Evolutionary conservation across 352 stramenopile genomes (phyloP), one percentile per base, ranked within the genome.

Genomic region (Globisporangium paddicum): DNA sequence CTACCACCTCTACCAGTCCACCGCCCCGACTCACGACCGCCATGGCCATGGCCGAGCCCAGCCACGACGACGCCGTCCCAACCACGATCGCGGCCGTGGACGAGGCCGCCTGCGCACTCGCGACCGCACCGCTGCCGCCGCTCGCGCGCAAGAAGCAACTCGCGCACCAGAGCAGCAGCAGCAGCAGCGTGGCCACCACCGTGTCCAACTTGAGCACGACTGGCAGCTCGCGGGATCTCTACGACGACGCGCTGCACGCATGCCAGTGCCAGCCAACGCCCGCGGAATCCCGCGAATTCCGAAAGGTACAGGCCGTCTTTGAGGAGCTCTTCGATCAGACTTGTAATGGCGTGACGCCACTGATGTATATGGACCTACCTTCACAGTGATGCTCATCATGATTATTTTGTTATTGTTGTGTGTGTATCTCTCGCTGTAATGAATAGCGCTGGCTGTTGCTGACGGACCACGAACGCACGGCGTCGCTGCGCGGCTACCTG

Each of bases 271-370:
- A 89, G 48, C 80, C 81, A n/a, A 89, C 69, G 23, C 63, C 72
- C 14, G 78, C 81, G 19, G 83, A 93, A 56, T 76, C 72, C 51
- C 83, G 83, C 68, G 83, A 93, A 61, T 93, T 93, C 59, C 83
- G 80, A 64, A 93, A 93, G 82, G 82, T 89, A 41, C n/a, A n/a
- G 8, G 14, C 50, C 58, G 37, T 42, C 37, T 16, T 19, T 21
- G 37, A 42, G 37, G 37, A 42, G 37, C 37, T 42, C 16, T 21
- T 42, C 8, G 16, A n/a, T 18, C n/a, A n/a, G 5, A 5, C n/a
- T 42, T 5, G 16, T 42, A 42, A 64, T 67, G 62, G 46, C 35
- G 56, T 53, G 23, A 62, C 47, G 23, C 59, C 42, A n/a, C 56
- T 63, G 41, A 63, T 44, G 23, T 68, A 21, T 23, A 41, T 3